Conservation (phyloP, 78 protist genomes). For the Blattamonas nauphoetae region DNA sequence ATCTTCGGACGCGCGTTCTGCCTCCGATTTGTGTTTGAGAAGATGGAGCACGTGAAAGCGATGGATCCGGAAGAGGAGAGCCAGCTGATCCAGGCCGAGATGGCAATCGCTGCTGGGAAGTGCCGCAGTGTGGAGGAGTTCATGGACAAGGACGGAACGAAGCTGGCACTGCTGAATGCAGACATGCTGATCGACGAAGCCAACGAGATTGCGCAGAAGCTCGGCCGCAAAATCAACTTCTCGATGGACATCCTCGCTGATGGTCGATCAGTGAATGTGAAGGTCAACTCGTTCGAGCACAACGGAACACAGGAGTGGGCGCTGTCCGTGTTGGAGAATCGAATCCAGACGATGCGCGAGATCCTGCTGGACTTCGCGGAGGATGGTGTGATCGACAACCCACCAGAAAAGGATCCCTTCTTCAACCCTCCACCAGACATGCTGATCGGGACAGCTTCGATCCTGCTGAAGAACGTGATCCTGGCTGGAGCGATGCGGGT, state of each 20-base stretch:
- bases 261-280: not conserved
- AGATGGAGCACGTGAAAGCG: too few relatives aligned
- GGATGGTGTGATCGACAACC: not conserved
- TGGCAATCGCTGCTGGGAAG: not conserved
- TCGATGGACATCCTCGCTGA: not conserved
- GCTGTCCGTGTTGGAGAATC: not conserved
- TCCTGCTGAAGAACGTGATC: not conserved
- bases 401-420: not conserved
- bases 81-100: not conserved
- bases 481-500: conserved; percentile 1
- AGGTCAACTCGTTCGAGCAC: not conserved
- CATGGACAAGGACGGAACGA: not conserved
- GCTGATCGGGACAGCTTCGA: not conserved
- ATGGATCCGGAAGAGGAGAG: not conserved
- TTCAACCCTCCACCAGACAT: not conserved
- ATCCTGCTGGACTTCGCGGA: conserved; percentile 2
- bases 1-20: not conserved
- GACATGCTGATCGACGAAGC: conserved; percentile 10
- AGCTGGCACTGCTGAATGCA: not conserved
- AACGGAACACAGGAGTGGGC: not conserved
- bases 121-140: not conserved
- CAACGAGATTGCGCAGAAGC: conserved; percentile 1
- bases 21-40: not conserved
- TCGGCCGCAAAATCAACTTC: not conserved
- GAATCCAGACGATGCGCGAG: not conserved